A percentile compares a stretch with the other conserved stretches of the same genome.
phyloP scores from a whole-genome alignment of 306 rosid species.

The Luffa aegyptiaca region DNA sequence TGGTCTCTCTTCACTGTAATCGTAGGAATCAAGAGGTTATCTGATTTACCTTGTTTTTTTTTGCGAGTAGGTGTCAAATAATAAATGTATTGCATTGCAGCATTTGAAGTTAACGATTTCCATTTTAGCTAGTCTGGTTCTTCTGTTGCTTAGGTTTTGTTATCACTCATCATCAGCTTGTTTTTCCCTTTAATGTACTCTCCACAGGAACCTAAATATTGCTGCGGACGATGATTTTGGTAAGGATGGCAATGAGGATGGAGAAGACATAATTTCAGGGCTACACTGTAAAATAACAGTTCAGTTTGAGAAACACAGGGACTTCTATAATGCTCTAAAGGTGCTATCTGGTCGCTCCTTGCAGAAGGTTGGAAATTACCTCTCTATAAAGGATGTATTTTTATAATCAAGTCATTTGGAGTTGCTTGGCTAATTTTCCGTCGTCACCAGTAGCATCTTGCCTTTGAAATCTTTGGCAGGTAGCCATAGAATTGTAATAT shows the following conservation, averaged over 20 bases:
- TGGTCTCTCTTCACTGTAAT: not conserved
- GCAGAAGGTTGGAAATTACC: slow-evolving; percentile 52
- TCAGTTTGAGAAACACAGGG: slow-evolving; percentile 74
- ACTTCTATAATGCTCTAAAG: slow-evolving; percentile 62
- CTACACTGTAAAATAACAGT: slow-evolving; percentile 84
- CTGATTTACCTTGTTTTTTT: not conserved
- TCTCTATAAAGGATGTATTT: not conserved
- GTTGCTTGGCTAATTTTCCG: slow-evolving; percentile 4
- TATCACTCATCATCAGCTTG: not conserved
- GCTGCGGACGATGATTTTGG: slow-evolving; percentile 68
- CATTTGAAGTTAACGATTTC: not conserved
- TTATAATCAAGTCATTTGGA: not conserved
- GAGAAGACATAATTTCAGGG: slow-evolving; percentile 55
- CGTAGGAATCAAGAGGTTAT: not conserved
- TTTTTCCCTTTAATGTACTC: slow-evolving; percentile 10
- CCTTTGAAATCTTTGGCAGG: not conserved
- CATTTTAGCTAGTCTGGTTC: not conserved
- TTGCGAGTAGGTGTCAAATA: not conserved
- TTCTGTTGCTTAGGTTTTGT: not conserved
- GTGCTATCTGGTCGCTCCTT: slow-evolving; percentile 72
- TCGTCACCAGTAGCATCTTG: not conserved
- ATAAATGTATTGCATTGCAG: not conserved
- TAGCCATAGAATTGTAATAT: not conserved
- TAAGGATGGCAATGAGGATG: slow-evolving; percentile 54
- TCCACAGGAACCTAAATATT: slow-evolving; percentile 74